Percentiles rank a stretch among this genome's conserved stretches.
Conservation (phyloP, 208 protist species). For the Chromosphaera perkinsii region DNA sequence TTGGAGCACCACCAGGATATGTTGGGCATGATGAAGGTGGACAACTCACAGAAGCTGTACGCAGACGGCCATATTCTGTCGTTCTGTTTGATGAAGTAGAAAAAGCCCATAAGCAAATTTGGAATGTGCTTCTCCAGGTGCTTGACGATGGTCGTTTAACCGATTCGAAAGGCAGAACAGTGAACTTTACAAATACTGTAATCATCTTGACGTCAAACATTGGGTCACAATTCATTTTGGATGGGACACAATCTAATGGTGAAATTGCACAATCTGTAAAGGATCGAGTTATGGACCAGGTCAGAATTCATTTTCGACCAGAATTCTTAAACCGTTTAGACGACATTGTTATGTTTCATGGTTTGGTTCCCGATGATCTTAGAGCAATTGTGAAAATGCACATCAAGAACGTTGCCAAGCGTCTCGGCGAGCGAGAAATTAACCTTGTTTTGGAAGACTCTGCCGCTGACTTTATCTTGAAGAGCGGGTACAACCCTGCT, state of each 20-base stretch:
- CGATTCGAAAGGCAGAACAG: conserved; percentile 86
- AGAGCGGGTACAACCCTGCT: conserved; percentile 47
- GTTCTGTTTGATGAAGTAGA: conserved; percentile 98
- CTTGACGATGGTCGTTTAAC: conserved; percentile 91
- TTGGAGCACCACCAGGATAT: conserved; percentile 96
- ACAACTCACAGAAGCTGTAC: conserved; percentile 93
- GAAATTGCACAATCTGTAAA: not conserved
- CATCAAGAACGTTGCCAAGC: conserved; percentile 57
- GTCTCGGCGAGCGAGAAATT: conserved; percentile 18
- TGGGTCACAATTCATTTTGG: conserved; percentile 71
- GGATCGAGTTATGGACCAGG: conserved; percentile 73
- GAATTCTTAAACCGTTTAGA: conserved; percentile 97
- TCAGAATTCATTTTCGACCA: conserved; percentile 80
- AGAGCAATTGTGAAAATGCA: conserved; percentile 79
- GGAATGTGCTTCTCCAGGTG: conserved; percentile 94
- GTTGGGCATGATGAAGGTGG: conserved; percentile 96
- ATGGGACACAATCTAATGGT: not conserved
- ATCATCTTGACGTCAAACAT: conserved; percentile 96
- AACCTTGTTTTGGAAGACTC: not conserved
- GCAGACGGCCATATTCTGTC: conserved; percentile 90
- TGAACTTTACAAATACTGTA: conserved; percentile 95
- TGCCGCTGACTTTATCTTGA: conserved; percentile 21
- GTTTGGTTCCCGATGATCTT: conserved; percentile 69
- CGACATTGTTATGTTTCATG: conserved; percentile 92
- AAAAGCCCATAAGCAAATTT: conserved; percentile 90